A percentile compares a stretch with the other conserved stretches of the same genome.
Evolutionary conservation across 768 basidiomycete genomes (phyloP).

Genomic region (Paxillus ammoniavirescens): DNA sequence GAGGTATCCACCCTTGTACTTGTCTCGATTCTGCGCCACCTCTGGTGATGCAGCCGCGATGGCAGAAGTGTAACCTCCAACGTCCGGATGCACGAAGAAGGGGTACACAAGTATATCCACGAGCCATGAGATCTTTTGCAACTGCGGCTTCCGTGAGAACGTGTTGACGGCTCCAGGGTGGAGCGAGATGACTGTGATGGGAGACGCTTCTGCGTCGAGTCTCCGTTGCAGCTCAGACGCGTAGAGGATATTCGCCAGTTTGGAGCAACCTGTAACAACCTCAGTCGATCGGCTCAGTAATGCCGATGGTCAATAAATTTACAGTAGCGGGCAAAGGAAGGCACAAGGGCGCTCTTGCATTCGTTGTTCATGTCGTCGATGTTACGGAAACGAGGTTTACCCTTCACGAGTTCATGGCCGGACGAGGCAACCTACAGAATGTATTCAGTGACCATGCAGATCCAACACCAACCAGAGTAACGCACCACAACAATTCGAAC

Average conservation of each 20-base stretch:
- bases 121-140: constrained; percentile 18
- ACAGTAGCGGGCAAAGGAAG: constrained; percentile 34
- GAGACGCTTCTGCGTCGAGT: constrained; percentile 29
- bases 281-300: background rate
- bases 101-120: constrained; percentile 17
- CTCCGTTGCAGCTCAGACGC: constrained; percentile 48
- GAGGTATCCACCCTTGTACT: constrained; percentile 33
- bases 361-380: constrained; percentile 37
- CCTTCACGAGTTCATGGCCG: constrained; percentile 20
- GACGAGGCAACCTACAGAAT: constrained; percentile 34
- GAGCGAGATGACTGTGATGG: constrained; percentile 26
- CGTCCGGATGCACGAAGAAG: constrained; percentile 15
- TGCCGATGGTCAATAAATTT: background rate
- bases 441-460: background rate
- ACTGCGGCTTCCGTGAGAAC: constrained; percentile 22
- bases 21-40: constrained; percentile 16
- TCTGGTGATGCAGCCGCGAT: constrained; percentile 31
- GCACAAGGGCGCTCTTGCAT: constrained; percentile 21
- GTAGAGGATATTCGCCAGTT: constrained; percentile 51
- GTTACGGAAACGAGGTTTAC: constrained; percentile 25
- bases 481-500: constrained; percentile 61
- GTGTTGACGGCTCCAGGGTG: constrained; percentile 35
- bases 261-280: constrained; percentile 40
- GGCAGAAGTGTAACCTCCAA: constrained; percentile 26
- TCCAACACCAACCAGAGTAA: background rate